These are phyloP conservation scores for Pseudozyma hubeiensis DNA, from an alignment of 1,284 basidiomycete genomes.

Conservation along the genomic window DNA sequence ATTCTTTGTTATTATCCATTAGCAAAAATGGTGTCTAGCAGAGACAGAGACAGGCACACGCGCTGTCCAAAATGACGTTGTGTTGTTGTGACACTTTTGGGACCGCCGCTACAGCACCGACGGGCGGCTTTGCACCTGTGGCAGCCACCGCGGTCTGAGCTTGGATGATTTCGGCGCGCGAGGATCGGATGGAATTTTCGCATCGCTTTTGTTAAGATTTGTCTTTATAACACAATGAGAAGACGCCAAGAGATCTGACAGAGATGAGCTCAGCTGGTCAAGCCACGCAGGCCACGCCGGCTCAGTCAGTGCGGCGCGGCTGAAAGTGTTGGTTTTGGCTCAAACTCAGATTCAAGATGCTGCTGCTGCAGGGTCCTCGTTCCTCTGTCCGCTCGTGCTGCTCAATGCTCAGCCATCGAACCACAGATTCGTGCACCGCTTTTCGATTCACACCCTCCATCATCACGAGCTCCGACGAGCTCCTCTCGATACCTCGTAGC, in stretches of 20 bases:
- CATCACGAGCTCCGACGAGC: neutral
- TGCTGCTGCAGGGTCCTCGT: slow-evolving; percentile 8
- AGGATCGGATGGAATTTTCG: neutral
- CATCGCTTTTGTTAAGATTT: too few relatives aligned
- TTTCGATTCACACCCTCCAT: too few relatives aligned
- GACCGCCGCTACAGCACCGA: slow-evolving; percentile 1
- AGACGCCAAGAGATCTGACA: neutral
- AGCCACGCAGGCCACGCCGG: neutral
- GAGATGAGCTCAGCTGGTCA: slow-evolving; percentile 15
- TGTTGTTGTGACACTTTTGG: neutral
- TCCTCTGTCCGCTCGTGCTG: neutral
- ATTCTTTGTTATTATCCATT: too few relatives aligned
- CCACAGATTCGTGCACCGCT: neutral
- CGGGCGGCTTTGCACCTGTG: neutral
- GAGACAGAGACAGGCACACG: too few relatives aligned
- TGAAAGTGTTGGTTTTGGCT: slow-evolving; percentile 6
- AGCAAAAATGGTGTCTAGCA: too few relatives aligned
- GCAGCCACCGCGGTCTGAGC: too few relatives aligned
- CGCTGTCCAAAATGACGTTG: neutral
- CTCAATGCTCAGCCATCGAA: neutral
- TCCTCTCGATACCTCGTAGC: neutral
- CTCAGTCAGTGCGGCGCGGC: neutral
- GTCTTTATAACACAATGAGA: neutral
- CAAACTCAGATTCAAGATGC: neutral
- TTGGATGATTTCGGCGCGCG: too few relatives aligned